These are phyloP conservation scores for Trichosanthes cucumerina DNA, from an alignment of 306 rosid genomes.

Conservation along the genomic window DNA sequence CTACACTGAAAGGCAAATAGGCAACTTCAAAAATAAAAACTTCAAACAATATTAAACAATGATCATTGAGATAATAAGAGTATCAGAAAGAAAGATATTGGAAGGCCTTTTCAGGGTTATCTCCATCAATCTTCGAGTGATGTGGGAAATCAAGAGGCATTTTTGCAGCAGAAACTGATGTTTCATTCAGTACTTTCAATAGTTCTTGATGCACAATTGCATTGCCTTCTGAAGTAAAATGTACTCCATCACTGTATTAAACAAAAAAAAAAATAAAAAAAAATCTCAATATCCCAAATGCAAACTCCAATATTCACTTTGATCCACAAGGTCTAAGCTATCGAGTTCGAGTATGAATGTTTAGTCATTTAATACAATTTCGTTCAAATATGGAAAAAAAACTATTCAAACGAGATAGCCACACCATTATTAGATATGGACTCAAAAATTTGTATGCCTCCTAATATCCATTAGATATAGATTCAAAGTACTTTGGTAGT, in stretches of 20 bases:
- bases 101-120: constrained; percentile 59
- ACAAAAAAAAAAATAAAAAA: not conserved
- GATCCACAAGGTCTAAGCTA: not conserved
- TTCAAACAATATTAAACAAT: not conserved
- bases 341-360: not conserved
- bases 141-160: constrained; percentile 87
- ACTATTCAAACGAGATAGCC: too few species aligned
- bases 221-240: constrained; percentile 77
- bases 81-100: constrained; percentile 16
- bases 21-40: not conserved
- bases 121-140: constrained; percentile 52
- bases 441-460: not conserved
- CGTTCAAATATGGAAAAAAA: not conserved
- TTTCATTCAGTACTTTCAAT: constrained; percentile 21
- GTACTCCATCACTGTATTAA: constrained; percentile 70
- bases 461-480: too few species aligned
- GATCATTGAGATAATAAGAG: not conserved
- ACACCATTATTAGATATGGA: not conserved
- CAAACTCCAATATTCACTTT: not conserved
- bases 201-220: constrained; percentile 39
- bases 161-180: constrained; percentile 39
- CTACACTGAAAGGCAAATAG: not conserved
- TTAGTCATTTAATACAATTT: not conserved
- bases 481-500: not conserved
- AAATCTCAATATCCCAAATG: not conserved